These are phyloP conservation scores for Mycena haematopus DNA, from an alignment of 768 basidiomycete genomes.

Conservation along the genomic window DNA sequence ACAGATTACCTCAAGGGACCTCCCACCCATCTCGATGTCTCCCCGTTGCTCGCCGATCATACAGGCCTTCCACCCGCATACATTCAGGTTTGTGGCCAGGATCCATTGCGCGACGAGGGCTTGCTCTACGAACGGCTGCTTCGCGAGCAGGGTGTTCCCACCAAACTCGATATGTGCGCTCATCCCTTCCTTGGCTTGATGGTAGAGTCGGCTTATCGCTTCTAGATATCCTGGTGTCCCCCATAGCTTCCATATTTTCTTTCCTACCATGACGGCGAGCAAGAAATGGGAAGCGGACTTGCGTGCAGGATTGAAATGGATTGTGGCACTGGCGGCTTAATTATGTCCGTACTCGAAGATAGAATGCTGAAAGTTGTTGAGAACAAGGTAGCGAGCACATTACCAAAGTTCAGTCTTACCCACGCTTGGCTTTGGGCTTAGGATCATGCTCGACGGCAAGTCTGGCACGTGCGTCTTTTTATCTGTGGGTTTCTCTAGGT, in stretches of 20 bases:
- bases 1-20: background rate
- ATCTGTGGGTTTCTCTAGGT: no score
- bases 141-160: background rate
- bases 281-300: no score
- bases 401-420: no score
- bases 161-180: slow-evolving; percentile 5
- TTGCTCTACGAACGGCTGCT: slow-evolving; percentile 4
- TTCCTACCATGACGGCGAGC: background rate
- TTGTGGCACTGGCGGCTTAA: no score
- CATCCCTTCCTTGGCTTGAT: background rate
- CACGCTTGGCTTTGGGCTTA: no score
- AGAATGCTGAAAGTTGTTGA: no score
- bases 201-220: background rate
- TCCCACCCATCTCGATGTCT: slow-evolving; percentile 1
- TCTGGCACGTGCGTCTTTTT: no score
- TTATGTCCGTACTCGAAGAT: no score
- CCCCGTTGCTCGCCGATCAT: slow-evolving; percentile 1
- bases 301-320: no score
- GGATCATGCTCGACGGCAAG: no score
- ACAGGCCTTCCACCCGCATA: slow-evolving; percentile 4
- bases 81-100: slow-evolving; percentile 11
- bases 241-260: background rate
- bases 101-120: slow-evolving; percentile 19
- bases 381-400: no score
- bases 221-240: slow-evolving; percentile 4